Evolutionary conservation across 208 protist genomes (phyloP), one percentile per base, ranked within the genome.

Genomic region (Tritrichomonas foetus): DNA sequence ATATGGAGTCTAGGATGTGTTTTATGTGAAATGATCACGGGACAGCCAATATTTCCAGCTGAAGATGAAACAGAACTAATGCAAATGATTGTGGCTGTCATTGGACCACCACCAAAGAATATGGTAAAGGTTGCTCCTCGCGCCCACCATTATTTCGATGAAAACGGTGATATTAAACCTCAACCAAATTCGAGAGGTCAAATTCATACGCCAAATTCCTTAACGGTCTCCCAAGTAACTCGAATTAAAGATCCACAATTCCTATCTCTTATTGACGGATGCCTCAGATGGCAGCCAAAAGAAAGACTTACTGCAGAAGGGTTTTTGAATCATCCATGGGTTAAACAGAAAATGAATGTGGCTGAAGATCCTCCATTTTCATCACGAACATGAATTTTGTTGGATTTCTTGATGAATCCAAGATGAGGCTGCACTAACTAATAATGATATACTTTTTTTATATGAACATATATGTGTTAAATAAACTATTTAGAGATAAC

Each of bases 1-100:
- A 99, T 99, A 94, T 99, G 98, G 99, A 98, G 96, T 11, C 95
- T 99, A 3, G 99, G 98, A 20, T 99, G 98, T 95, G 98, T 99
- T 82, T 94, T 99, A 0, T 98, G 98, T 1, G 98, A 99, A 95
- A 96, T 99, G 92, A 97, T 99, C 96, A 99, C 97, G 20, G 98
- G 98, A 13, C 1, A 9, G 49, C 80, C 84, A 53, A 41, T 95
- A n/a, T 95, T 95, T 41, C 53, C n/a, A 25, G 94, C 92, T n/a
- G 61, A 75, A 49, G 57, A 64, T 50, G 94, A 95, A 92, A 25
- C 41, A 50, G 94, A 95, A 53, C 94, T 94, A 55, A 44, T 95
- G 13, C 64, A 64, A 25, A 93, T 95, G 84, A 66, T 92, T 11
- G 61, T 95, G 9, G 55, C 27, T 49, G 47, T 95, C 25, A 33